These are phyloP conservation scores for Trypethelium eluteriae DNA, from an alignment of 495 filamentous ascomycete species.

Conservation along the genomic window DNA sequence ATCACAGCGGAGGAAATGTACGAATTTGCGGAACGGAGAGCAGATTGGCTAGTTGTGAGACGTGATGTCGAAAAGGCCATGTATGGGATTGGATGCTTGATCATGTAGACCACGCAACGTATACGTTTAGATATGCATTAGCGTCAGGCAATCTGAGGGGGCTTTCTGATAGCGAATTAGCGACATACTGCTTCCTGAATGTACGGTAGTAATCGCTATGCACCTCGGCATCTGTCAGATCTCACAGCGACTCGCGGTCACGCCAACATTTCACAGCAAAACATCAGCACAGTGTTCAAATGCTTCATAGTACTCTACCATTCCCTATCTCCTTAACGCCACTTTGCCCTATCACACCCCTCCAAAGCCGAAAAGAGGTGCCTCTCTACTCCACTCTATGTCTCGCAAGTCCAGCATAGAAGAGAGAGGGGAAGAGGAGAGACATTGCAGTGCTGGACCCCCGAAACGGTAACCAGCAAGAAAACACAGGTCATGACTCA, in stretches of 20 bases:
- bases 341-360: neutral
- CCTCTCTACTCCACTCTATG: slow-evolving; percentile 4
- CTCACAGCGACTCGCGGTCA: neutral
- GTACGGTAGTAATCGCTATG: too few relatives aligned
- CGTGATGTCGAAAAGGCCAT: slow-evolving; percentile 87
- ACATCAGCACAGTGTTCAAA: neutral
- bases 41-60: slow-evolving; percentile 88
- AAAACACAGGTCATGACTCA: neutral
- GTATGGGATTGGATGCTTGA: slow-evolving; percentile 85
- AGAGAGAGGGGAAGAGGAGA: neutral
- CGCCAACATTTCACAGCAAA: neutral
- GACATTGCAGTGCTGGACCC: neutral
- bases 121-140: neutral
- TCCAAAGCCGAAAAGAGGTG: neutral
- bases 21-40: slow-evolving; percentile 87
- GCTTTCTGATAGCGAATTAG: neutral
- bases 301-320: neutral
- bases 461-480: neutral
- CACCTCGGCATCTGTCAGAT: too few relatives aligned
- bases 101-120: slow-evolving; percentile 56
- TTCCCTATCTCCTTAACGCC: neutral
- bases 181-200: neutral
- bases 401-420: slow-evolving; percentile 2
- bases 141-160: neutral
- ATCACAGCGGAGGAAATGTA: slow-evolving; percentile 95